A percentile compares a stretch with the other conserved stretches of the same genome.
These are phyloP conservation scores for Taphrina confusa DNA, from an alignment of 1,139 yeast genomes.

Conservation along the genomic window DNA sequence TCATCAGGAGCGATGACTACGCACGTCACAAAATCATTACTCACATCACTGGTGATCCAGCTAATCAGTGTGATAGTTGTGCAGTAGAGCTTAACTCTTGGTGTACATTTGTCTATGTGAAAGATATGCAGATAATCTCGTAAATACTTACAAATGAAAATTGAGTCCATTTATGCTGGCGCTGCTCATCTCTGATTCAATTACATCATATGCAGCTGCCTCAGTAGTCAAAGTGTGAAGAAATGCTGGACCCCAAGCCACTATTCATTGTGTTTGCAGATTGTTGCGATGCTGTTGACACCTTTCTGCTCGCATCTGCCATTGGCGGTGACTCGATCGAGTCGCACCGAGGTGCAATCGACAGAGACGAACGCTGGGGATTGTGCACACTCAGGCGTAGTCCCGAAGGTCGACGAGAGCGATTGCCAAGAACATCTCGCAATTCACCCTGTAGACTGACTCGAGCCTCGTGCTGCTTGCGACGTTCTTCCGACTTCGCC, in stretches of 20 bases:
- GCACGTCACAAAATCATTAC: no score
- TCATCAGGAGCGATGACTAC: no score
- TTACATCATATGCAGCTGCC: background rate
- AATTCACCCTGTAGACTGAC: constrained; percentile 4
- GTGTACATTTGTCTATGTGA: no score
- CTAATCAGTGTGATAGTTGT: no score
- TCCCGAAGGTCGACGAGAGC: constrained; percentile 15
- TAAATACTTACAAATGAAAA: constrained; percentile 3
- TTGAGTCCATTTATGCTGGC: background rate
- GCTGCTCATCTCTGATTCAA: background rate
- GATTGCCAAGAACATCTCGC: constrained; percentile 25
- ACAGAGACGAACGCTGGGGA: background rate
- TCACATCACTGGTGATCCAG: no score
- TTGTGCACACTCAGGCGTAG: constrained; percentile 14
- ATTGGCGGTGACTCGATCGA: constrained; percentile 4
- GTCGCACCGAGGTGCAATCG: background rate
- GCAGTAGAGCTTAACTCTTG: no score
- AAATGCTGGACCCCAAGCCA: constrained; percentile 18
- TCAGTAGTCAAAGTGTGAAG: constrained; percentile 1
- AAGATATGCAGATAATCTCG: no score
- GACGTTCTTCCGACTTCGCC: constrained; percentile 25
- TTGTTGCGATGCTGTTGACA: constrained; percentile 20
- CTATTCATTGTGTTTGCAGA: constrained; percentile 10
- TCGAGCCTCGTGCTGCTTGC: constrained; percentile 5
- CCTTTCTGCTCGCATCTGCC: background rate